phyloP scores from a whole-genome alignment of 164 flowering plant genomes.

The Stephania japonica region DNA sequence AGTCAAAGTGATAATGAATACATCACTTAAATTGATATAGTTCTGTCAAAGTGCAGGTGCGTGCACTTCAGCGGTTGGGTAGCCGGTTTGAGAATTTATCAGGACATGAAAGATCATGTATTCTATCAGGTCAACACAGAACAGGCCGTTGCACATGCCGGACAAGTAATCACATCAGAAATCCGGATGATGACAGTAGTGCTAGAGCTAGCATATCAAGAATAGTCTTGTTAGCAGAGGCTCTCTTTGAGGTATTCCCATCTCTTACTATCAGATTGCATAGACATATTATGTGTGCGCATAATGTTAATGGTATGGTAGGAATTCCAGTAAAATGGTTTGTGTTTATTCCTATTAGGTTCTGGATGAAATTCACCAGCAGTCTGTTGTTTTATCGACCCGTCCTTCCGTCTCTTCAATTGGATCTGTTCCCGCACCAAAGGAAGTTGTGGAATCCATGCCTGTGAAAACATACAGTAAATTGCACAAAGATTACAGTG shows the following conservation, averaged over 20 bases:
- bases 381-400: slow-evolving; percentile 83
- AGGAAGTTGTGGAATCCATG: slow-evolving; percentile 77
- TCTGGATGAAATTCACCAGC: slow-evolving; percentile 99
- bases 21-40: not conserved
- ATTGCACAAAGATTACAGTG: slow-evolving; percentile 45
- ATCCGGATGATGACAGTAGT: slow-evolving; percentile 54
- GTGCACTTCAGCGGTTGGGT: slow-evolving; percentile 87
- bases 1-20: not conserved
- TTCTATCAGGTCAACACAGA: slow-evolving; percentile 80
- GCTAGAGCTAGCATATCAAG: slow-evolving; percentile 94
- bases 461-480: slow-evolving; percentile 58
- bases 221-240: slow-evolving; percentile 96
- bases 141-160: slow-evolving; percentile 77
- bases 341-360: slow-evolving; percentile 50
- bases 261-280: not conserved
- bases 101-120: slow-evolving; percentile 86
- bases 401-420: slow-evolving; percentile 77
- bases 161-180: slow-evolving; percentile 31
- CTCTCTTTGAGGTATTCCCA: slow-evolving; percentile 77
- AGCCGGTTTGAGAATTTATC: slow-evolving; percentile 90
- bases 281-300: not conserved
- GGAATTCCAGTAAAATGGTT: slow-evolving; percentile 15
- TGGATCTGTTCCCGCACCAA: slow-evolving; percentile 96
- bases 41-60: slow-evolving; percentile 46
- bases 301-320: not conserved